A percentile compares a stretch with the other conserved stretches of the same genome.
Conservation (phyloP, 2,329 filamentous ascomycete species). For the Huntiella omanensis region DNA sequence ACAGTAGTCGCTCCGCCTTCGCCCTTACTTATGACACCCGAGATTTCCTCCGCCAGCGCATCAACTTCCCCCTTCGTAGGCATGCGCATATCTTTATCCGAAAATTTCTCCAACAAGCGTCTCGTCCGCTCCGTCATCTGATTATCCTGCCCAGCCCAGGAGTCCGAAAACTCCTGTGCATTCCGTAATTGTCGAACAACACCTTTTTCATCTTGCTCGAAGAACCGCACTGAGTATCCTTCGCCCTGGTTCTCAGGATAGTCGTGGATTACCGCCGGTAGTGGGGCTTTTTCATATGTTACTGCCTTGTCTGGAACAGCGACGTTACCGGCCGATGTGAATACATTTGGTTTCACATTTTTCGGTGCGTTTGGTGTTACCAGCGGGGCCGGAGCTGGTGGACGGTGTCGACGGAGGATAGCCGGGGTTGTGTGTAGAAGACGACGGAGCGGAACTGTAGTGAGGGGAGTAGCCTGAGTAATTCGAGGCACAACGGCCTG, state of each 20-base stretch:
- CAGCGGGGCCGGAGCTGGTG: background rate
- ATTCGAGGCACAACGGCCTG: conserved; percentile 10
- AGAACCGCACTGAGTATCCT: conserved; percentile 15
- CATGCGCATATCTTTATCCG: conserved; percentile 8
- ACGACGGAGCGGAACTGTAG: conserved; percentile 1
- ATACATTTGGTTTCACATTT: background rate
- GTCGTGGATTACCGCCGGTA: conserved; percentile 11
- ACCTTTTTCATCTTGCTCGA: conserved; percentile 23
- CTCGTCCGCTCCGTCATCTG: conserved; percentile 10
- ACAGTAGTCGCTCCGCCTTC: conserved; percentile 6
- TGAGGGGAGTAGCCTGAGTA: conserved; percentile 7
- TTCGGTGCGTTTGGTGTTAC: too few species aligned
- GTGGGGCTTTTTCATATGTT: conserved; percentile 6
- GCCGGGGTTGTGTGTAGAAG: background rate
- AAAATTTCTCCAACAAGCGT: conserved; percentile 7
- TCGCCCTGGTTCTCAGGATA: conserved; percentile 6
- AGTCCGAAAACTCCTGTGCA: conserved; percentile 23
- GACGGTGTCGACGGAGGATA: background rate
- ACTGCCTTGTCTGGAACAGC: conserved; percentile 4
- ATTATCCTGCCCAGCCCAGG: conserved; percentile 19
- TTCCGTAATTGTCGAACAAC: conserved; percentile 20
- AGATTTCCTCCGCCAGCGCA: conserved; percentile 11
- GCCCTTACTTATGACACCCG: background rate
- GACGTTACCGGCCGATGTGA: background rate
- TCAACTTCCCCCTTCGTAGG: conserved; percentile 15